A percentile compares a stretch with the other conserved stretches of the same genome.
phyloP scores from a whole-genome alignment of 768 basidiomycete genomes.

The Mycena latifolia region DNA sequence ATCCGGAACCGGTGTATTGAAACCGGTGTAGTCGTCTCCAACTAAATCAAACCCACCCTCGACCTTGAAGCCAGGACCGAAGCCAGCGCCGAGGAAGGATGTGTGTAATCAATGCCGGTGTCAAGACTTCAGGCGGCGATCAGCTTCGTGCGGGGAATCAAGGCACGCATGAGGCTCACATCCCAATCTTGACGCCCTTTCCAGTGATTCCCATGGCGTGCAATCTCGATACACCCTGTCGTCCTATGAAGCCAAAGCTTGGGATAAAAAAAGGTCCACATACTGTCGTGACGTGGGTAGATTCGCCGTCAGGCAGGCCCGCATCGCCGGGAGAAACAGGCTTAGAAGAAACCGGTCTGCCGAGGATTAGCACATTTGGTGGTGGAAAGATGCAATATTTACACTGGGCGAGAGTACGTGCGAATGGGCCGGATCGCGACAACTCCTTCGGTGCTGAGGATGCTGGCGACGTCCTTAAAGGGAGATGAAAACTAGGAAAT shows the following conservation, averaged over 20 bases:
- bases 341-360: conserved; percentile 55
- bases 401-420: conserved; percentile 57
- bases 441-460: conserved; percentile 64
- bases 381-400: conserved; percentile 30
- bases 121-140: conserved; percentile 11
- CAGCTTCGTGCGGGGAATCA: neutral
- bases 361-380: neutral
- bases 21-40: conserved; percentile 65
- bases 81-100: conserved; percentile 67
- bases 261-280: conserved; percentile 19
- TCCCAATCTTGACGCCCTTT: conserved; percentile 75
- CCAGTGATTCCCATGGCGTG: conserved; percentile 74
- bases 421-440: conserved; percentile 69
- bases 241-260: neutral
- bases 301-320: conserved; percentile 60
- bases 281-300: conserved; percentile 68
- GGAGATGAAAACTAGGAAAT: neutral
- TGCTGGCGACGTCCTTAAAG: conserved; percentile 58
- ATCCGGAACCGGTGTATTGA: conserved; percentile 64
- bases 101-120: conserved; percentile 65
- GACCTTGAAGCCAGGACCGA: conserved; percentile 66
- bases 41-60: conserved; percentile 70
- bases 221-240: conserved; percentile 71
- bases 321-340: conserved; percentile 53
- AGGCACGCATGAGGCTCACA: conserved; percentile 54